Conservation (phyloP, 257 asterid genomes). For the Solanum sejunctum region DNA sequence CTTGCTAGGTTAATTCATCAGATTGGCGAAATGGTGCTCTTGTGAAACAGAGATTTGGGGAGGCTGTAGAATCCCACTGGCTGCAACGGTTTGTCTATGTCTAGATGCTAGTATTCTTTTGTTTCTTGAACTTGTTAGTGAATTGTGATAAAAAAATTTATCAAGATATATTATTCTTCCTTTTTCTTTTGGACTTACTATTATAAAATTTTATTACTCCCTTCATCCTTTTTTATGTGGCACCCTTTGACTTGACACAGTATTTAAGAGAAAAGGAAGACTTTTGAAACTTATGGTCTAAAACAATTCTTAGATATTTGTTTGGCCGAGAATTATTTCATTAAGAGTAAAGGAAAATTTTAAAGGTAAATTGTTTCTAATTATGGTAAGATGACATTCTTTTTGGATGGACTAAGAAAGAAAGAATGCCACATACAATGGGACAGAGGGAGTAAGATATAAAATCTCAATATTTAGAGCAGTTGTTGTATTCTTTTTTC, state of each 20-base stretch:
- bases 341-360: too few species aligned
- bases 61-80: conserved; percentile 97
- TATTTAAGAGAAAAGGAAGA: too few species aligned
- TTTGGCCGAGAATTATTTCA: too few species aligned
- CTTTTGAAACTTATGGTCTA: too few species aligned
- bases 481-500: neutral
- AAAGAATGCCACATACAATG: too few species aligned
- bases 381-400: too few species aligned
- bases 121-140: neutral
- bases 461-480: neutral
- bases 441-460: neutral
- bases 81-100: conserved; percentile 54
- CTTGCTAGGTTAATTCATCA: conserved; percentile 76
- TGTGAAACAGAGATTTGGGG: conserved; percentile 87
- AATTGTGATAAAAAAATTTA: neutral
- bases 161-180: neutral
- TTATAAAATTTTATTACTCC: neutral
- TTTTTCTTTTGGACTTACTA: neutral
- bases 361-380: too few species aligned
- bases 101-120: conserved; percentile 1
- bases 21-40: conserved; percentile 97
- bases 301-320: too few species aligned
- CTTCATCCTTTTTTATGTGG: too few species aligned
- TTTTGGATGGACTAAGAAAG: too few species aligned
- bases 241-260: too few species aligned